Conservation (phyloP, 2,329 filamentous ascomycete species). For the Arthrobotrys conoides region DNA sequence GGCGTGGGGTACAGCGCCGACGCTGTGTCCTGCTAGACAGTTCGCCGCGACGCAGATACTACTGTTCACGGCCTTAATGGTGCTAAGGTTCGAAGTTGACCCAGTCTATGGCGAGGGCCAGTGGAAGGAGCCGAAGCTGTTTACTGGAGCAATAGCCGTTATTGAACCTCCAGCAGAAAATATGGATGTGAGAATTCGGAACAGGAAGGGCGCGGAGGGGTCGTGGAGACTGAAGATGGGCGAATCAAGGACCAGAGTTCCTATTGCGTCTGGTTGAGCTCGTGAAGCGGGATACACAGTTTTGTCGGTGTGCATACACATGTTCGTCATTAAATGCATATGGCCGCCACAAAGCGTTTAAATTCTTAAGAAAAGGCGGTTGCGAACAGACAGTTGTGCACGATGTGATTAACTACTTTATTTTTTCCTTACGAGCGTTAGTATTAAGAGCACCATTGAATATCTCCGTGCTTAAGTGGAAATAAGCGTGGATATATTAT, state of each 20-base stretch:
- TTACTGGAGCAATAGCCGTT: slow-evolving; percentile 22
- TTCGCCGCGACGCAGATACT: slow-evolving; percentile 64
- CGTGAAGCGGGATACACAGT: not conserved
- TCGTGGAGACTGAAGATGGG: slow-evolving; percentile 33
- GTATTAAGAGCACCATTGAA: not conserved
- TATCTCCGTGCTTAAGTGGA: slow-evolving; percentile 10
- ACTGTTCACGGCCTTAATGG: slow-evolving; percentile 63
- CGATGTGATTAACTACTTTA: not conserved
- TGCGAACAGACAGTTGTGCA: not conserved
- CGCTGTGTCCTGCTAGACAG: slow-evolving; percentile 65
- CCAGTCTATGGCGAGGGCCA: slow-evolving; percentile 6
- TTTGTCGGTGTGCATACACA: slow-evolving; percentile 3
- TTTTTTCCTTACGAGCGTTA: not conserved
- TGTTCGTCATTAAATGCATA: slow-evolving; percentile 2
- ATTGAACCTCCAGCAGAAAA: slow-evolving; percentile 15
- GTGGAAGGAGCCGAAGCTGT: slow-evolving; percentile 18
- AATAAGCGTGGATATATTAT: slow-evolving; percentile 10
- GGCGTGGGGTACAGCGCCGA: slow-evolving; percentile 62
- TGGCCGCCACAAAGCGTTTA: slow-evolving; percentile 22
- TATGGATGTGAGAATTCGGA: slow-evolving; percentile 16
- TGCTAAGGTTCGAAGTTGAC: slow-evolving; percentile 62
- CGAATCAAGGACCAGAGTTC: slow-evolving; percentile 20
- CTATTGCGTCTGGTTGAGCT: slow-evolving; percentile 25
- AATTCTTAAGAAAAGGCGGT: slow-evolving; percentile 1
- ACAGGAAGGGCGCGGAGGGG: slow-evolving; percentile 18